Percentiles rank a stretch among this genome's conserved stretches.
These are phyloP conservation scores for Pyronema omphalodes DNA, from an alignment of 495 filamentous ascomycete genomes.

Conservation along the genomic window DNA sequence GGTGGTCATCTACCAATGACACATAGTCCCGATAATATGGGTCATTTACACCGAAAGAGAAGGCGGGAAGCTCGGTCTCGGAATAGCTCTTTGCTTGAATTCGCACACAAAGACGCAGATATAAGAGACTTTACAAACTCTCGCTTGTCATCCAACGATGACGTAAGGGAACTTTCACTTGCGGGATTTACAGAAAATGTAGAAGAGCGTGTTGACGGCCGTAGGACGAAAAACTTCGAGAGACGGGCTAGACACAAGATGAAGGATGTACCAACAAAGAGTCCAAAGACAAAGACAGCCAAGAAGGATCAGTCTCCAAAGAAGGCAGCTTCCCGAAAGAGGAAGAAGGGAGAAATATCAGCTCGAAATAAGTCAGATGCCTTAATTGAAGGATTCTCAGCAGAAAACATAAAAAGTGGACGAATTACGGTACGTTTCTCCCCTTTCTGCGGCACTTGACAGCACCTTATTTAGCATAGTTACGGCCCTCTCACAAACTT, in stretches of 20 bases:
- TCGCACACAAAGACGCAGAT: constrained; percentile 4
- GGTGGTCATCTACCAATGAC: not conserved
- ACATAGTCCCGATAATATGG: not conserved
- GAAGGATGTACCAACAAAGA: constrained; percentile 22
- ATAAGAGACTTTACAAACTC: not conserved
- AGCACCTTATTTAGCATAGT: constrained; percentile 27
- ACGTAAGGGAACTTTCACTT: not conserved
- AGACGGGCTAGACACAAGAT: constrained; percentile 44
- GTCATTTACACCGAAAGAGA: not conserved
- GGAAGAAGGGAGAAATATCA: constrained; percentile 16
- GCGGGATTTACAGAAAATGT: not conserved
- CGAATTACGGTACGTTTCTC: constrained; percentile 41
- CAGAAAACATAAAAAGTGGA: constrained; percentile 41
- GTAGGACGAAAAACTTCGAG: constrained; percentile 30
- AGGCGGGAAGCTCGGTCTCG: constrained; percentile 4
- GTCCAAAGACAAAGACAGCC: constrained; percentile 8
- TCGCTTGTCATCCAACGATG: not conserved
- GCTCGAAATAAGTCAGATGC: constrained; percentile 27
- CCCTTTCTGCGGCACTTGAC: not conserved
- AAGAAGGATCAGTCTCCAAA: constrained; percentile 12
- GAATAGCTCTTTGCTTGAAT: constrained; percentile 11
- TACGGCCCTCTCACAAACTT: constrained; percentile 32
- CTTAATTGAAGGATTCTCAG: constrained; percentile 44
- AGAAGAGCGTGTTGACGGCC: constrained; percentile 6
- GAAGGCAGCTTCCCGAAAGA: constrained; percentile 32